These are phyloP conservation scores for Starmera dryadoides DNA, from an alignment of 805 yeast genomes.

Conservation along the genomic window DNA sequence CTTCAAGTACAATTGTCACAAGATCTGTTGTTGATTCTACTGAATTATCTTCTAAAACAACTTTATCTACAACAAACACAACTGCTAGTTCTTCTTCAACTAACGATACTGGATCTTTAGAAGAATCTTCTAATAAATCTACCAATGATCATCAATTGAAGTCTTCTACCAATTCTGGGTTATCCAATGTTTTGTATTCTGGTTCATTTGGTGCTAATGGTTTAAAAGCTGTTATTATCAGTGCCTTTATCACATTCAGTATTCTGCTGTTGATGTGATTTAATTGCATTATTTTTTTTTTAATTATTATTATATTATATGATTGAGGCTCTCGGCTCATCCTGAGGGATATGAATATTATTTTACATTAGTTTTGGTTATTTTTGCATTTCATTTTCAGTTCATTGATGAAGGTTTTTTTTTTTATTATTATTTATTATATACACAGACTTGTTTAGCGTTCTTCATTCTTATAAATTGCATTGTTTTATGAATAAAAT, in stretches of 20 bases:
- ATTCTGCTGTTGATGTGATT: conserved; percentile 2
- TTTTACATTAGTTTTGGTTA: too few relatives aligned
- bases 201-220: conserved; percentile 4
- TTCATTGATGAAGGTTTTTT: too few relatives aligned
- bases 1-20: not conserved
- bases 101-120: conserved; percentile 4
- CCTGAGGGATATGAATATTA: too few relatives aligned
- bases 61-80: conserved; percentile 5
- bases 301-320: too few relatives aligned
- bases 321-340: not conserved
- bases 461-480: too few relatives aligned
- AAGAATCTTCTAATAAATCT: conserved; percentile 8
- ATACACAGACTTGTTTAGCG: too few relatives aligned
- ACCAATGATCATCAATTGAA: conserved; percentile 12
- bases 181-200: conserved; percentile 5
- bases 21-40: conserved; percentile 3
- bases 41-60: conserved; percentile 5
- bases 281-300: not conserved
- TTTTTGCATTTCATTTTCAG: too few relatives aligned
- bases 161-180: conserved; percentile 7
- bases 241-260: conserved; percentile 3
- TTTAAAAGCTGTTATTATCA: conserved; percentile 1
- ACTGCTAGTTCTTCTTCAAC: conserved; percentile 9
- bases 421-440: too few relatives aligned
- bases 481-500: too few relatives aligned